These are phyloP conservation scores for Coffea humblotiana DNA, from an alignment of 305 asterid genomes.

Conservation along the genomic window DNA sequence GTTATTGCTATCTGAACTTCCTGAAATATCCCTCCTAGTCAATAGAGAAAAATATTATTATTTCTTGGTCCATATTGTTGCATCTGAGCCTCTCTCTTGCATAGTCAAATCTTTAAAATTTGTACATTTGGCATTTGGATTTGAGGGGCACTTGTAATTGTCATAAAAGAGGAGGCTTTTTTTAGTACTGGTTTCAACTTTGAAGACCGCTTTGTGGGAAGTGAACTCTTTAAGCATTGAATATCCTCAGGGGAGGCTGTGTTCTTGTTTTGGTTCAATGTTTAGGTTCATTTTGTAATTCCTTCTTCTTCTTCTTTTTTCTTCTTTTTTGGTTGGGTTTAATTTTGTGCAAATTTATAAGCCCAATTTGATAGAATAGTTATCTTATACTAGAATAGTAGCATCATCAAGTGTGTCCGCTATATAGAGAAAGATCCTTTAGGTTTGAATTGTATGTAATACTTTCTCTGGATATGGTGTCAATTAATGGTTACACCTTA, in stretches of 20 bases:
- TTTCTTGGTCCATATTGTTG: conserved; percentile 14
- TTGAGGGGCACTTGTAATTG: neutral
- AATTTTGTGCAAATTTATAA: neutral
- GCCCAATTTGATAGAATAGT: neutral
- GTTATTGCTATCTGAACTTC: conserved; percentile 28
- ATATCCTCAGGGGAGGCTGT: too few species aligned
- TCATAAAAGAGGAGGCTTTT: neutral
- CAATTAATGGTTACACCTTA: neutral
- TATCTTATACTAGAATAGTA: neutral
- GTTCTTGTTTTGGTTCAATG: neutral
- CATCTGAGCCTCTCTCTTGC: conserved; percentile 11
- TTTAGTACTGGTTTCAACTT: neutral
- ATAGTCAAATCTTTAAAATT: conserved; percentile 14
- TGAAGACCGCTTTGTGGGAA: neutral
- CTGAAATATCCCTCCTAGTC: conserved; percentile 22
- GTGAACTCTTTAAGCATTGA: neutral
- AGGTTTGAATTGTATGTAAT: neutral
- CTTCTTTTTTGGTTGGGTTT: neutral
- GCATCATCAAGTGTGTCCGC: neutral
- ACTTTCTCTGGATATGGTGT: neutral
- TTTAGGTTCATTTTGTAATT: neutral
- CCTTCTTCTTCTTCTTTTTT: neutral
- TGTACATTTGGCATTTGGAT: conserved; percentile 17
- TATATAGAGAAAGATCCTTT: neutral
- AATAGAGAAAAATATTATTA: conserved; percentile 3